Conservation (phyloP, 2,329 filamentous ascomycete species). For the Penicillium sp. region DNA sequence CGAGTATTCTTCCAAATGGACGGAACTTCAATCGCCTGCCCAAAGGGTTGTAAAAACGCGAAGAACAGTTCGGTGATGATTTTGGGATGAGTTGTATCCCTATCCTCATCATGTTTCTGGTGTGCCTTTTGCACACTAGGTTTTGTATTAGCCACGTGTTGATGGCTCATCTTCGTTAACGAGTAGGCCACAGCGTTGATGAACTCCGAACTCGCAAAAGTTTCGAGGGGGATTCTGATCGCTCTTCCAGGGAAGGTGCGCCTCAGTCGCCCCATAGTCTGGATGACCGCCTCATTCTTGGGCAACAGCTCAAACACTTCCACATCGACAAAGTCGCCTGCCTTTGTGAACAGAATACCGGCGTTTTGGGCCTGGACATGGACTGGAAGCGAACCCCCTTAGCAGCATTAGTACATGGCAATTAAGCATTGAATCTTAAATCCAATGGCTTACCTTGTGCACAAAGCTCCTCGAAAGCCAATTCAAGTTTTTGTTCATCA, state of each 20-base stretch:
- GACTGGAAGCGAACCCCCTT: slow-evolving; percentile 30
- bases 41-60: slow-evolving; percentile 40
- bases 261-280: slow-evolving; percentile 35
- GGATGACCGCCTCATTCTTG: slow-evolving; percentile 34
- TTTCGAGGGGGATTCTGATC: background rate
- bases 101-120: slow-evolving; percentile 34
- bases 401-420: background rate
- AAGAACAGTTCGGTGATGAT: slow-evolving; percentile 53
- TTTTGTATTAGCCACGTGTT: slow-evolving; percentile 32
- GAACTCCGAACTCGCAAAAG: background rate
- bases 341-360: slow-evolving; percentile 39
- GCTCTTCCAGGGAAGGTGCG: slow-evolving; percentile 1
- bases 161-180: slow-evolving; percentile 34
- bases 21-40: slow-evolving; percentile 19
- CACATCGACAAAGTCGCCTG: slow-evolving; percentile 18
- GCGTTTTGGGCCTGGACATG: slow-evolving; percentile 48
- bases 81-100: slow-evolving; percentile 49
- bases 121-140: slow-evolving; percentile 38
- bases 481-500: background rate
- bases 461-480: background rate
- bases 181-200: slow-evolving; percentile 25
- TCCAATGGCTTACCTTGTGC: background rate
- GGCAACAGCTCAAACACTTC: slow-evolving; percentile 50
- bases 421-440: background rate
- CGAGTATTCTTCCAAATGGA: slow-evolving; percentile 51